phyloP scores from a whole-genome alignment of 768 basidiomycete genomes.

The Lenzites betulinus region DNA sequence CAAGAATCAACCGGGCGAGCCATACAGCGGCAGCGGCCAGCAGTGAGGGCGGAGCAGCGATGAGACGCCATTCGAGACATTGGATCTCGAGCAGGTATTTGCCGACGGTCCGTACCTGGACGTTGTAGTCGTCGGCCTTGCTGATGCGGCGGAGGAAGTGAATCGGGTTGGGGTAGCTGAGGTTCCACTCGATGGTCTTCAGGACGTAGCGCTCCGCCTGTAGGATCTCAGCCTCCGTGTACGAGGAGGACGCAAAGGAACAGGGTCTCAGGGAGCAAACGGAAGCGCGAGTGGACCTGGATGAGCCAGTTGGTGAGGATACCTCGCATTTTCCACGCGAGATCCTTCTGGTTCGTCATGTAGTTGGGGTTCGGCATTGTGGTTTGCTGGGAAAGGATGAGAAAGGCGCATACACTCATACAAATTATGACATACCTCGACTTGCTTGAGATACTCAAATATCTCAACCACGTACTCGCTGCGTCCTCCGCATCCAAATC shows the following conservation, averaged over 20 bases:
- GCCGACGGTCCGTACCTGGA: constrained; percentile 80
- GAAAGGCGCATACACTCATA: constrained; percentile 21
- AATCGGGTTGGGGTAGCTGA: constrained; percentile 87
- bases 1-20: constrained; percentile 79
- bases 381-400: constrained; percentile 46
- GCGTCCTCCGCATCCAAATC: constrained; percentile 91
- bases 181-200: constrained; percentile 82
- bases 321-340: constrained; percentile 88
- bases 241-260: constrained; percentile 83
- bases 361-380: constrained; percentile 86
- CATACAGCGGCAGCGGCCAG: constrained; percentile 85
- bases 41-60: constrained; percentile 73
- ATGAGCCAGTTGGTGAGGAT: constrained; percentile 93
- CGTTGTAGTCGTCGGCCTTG: constrained; percentile 92
- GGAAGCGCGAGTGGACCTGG: constrained; percentile 86
- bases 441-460: constrained; percentile 83
- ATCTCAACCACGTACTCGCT: constrained; percentile 93
- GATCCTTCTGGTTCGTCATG: constrained; percentile 80
- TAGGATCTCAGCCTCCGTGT: constrained; percentile 77
- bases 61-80: constrained; percentile 76
- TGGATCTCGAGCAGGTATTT: constrained; percentile 92
- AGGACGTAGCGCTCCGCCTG: constrained; percentile 89
- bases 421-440: constrained; percentile 62
- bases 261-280: constrained; percentile 85
- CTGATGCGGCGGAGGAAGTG: constrained; percentile 86